Evolutionary conservation across 306 rosid genomes (phyloP).

Genomic region (Vachellia pachyceras): DNA sequence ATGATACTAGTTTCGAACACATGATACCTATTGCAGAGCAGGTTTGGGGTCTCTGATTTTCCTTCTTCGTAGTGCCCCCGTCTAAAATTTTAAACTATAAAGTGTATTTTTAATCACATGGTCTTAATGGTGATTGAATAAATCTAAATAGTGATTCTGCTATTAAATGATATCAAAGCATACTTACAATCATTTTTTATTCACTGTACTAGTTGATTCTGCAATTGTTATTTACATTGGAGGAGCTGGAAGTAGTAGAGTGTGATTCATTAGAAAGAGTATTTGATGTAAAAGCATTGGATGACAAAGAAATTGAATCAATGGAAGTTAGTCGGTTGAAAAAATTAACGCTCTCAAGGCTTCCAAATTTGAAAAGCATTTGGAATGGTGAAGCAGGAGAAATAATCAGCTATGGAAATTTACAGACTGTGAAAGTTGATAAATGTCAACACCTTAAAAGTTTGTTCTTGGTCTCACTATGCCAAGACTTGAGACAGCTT

Average conservation of each 20-base stretch:
- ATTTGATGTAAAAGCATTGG: background rate
- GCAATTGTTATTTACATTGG: background rate
- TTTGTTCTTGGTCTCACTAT: background rate
- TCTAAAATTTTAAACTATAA: no score
- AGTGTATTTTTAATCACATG: no score
- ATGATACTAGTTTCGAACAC: no score
- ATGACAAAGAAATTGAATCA: background rate
- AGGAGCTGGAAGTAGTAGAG: background rate
- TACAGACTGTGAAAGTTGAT: background rate
- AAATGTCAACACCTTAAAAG: background rate
- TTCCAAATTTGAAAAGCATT: background rate
- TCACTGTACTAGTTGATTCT: no score
- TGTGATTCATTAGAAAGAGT: conserved; percentile 9
- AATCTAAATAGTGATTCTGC: no score
- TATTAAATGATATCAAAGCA: no score
- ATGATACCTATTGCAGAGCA: no score
- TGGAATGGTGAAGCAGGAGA: background rate
- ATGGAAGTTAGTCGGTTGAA: background rate
- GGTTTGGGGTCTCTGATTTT: no score
- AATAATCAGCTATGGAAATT: background rate
- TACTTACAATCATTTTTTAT: background rate
- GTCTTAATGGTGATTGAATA: no score
- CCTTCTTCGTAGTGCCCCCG: no score
- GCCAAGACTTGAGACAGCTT: background rate
- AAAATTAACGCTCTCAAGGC: background rate